Base-by-base conservation (phyloP, 768 basidiomycete genomes). In the Antrodiella citrinella region DNA sequence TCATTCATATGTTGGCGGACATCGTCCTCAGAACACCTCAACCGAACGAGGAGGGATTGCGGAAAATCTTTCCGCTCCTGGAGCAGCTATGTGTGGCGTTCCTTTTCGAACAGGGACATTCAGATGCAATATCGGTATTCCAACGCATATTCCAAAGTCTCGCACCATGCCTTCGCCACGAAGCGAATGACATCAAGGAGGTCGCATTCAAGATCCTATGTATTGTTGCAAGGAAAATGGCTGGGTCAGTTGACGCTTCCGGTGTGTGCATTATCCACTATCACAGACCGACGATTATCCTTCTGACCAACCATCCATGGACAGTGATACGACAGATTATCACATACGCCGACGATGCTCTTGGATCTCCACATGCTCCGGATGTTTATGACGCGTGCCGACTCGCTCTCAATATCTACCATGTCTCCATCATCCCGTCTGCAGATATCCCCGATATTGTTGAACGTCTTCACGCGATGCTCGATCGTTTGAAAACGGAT, bases 101-200 rank as follows among this genome's bases (percentile, higher is more conserved):
- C 10, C 57, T 51, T 12, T 54, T 59, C 45, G 53, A 56, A 26
- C n/a, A n/a, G n/a, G n/a, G n/a, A n/a, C 18, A 52, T 20, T 43
- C 52, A 3, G 24, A 26, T 2, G n/a, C 21, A 4, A n/a, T n/a
- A n/a, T n/a, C n/a, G n/a, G 38, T 59, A 3, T 59, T 54, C 25
- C 50, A 53, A 22, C 47, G 15, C 30, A 35, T 35, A 7, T 7
- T 35, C 30, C 30, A 7, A 7, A 35, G 7, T 7, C 30, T 35
- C 30, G 7, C 30, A 15, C 30, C 30, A 15, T 35, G 15, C 30
- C 15, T 35, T 7, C 30, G 15, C 15, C 30, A 35, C 30, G 15
- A 7, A 7, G 15, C 30, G 30, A 7, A 7, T 7, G 7, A 35
- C 7, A 35, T 35, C 15, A 7, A 35, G 15, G 7, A 7, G 30